Conservation (phyloP, 768 basidiomycete species). For the Plicaturopsis crispa region DNA sequence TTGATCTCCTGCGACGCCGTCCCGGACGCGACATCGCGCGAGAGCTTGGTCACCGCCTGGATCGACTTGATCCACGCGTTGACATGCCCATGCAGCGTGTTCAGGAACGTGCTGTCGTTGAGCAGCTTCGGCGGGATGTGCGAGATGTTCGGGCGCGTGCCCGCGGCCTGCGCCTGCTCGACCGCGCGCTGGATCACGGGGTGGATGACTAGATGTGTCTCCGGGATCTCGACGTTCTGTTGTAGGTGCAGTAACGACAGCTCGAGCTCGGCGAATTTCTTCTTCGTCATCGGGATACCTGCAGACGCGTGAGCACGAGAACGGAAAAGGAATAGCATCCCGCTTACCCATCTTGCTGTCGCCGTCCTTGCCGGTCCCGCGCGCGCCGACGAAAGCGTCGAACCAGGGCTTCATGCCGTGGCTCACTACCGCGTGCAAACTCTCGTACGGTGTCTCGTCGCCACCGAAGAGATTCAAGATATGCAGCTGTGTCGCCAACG, state of each 20-base stretch:
- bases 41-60: constrained; percentile 94
- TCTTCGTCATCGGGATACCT: constrained; percentile 97
- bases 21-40: constrained; percentile 85
- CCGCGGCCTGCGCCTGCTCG: constrained; percentile 55
- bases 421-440: constrained; percentile 91
- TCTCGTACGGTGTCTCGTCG: constrained; percentile 90
- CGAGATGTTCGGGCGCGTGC: constrained; percentile 64
- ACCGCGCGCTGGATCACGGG: constrained; percentile 85
- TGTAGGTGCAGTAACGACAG: constrained; percentile 90
- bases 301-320: constrained; percentile 4
- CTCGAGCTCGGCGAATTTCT: constrained; percentile 98
- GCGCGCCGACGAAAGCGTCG: constrained; percentile 90
- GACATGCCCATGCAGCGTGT: constrained; percentile 87
- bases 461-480: constrained; percentile 88
- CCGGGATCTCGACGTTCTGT: constrained; percentile 98
- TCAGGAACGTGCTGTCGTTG: constrained; percentile 87
- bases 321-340: neutral
- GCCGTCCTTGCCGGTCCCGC: constrained; percentile 65
- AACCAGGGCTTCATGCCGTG: constrained; percentile 97
- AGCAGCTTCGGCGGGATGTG: constrained; percentile 68
- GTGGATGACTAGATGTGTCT: constrained; percentile 89
- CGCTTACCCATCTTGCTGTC: constrained; percentile 74
- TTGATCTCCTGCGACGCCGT: constrained; percentile 99
- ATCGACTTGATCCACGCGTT: constrained; percentile 99
- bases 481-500: constrained; percentile 82